These are phyloP conservation scores for Straminergon stramineum DNA, from an alignment of 225 moss, liverwort and hornwort genomes.

Conservation along the genomic window DNA sequence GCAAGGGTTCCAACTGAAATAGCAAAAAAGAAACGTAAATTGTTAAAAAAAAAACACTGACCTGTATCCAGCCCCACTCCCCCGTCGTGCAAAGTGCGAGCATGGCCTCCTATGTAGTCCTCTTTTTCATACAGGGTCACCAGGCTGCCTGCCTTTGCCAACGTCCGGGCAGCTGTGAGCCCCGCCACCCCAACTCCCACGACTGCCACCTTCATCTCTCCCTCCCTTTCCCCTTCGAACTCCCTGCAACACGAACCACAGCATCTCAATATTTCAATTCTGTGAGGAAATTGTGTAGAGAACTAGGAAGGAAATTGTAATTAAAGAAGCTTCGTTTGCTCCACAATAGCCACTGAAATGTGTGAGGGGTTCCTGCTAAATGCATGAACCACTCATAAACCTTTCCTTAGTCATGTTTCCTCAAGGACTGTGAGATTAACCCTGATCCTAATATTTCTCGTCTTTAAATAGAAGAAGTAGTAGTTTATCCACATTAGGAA, in stretches of 20 bases:
- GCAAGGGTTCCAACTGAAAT: too few relatives aligned
- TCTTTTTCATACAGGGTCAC: slow-evolving; percentile 72
- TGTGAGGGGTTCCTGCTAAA: not conserved
- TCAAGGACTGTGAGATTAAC: not conserved
- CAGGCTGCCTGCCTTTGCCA: slow-evolving; percentile 38
- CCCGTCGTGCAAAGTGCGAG: slow-evolving; percentile 51
- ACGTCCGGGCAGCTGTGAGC: slow-evolving; percentile 58
- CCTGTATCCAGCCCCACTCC: slow-evolving; percentile 52
- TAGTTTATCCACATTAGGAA: not conserved
- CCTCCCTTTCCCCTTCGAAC: not conserved
- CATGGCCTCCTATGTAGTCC: slow-evolving; percentile 59
- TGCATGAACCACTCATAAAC: too few relatives aligned
- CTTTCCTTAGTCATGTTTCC: not conserved
- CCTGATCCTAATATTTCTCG: not conserved
- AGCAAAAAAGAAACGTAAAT: not conserved
- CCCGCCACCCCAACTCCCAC: slow-evolving; percentile 78
- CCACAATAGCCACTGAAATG: not conserved
- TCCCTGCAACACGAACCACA: not conserved
- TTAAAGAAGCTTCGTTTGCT: not conserved
- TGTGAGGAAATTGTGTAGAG: not conserved
- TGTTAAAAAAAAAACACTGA: not conserved
- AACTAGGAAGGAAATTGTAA: not conserved
- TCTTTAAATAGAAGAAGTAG: not conserved
- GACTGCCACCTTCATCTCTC: slow-evolving; percentile 66
- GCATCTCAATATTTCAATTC: not conserved